Percentiles rank a stretch among this genome's conserved stretches.
Conservation (phyloP, 345 rosid species). For the Eucalyptus leucophloia region DNA sequence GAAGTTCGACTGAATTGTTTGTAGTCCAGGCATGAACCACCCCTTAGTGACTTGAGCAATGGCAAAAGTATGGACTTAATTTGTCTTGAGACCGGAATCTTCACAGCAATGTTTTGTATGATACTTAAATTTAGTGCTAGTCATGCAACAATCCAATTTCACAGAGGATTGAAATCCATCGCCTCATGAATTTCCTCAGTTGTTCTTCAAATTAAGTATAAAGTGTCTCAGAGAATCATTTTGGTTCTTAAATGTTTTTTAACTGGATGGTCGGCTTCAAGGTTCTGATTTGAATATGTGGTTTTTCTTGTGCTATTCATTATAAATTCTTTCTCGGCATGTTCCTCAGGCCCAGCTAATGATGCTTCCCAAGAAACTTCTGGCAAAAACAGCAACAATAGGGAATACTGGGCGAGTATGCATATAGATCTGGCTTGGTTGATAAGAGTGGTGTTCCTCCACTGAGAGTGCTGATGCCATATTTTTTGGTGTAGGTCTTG, state of each 20-base stretch:
- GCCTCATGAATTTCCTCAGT: neutral
- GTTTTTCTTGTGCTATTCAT: neutral
- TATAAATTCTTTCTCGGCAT: neutral
- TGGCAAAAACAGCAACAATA: conserved; percentile 51
- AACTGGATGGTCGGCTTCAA: neutral
- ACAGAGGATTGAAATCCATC: neutral
- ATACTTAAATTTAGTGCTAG: neutral
- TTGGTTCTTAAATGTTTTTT: neutral
- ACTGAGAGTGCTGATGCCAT: neutral
- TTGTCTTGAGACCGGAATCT: neutral
- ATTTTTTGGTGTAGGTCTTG: conserved; percentile 25
- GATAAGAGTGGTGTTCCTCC: neutral
- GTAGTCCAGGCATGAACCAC: neutral
- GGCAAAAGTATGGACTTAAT: neutral
- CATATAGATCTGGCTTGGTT: neutral
- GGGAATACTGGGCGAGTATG: conserved; percentile 69
- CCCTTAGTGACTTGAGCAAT: neutral
- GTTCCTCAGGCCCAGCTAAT: conserved; percentile 36
- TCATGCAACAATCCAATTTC: neutral
- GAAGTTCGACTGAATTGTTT: neutral
- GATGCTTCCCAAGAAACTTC: conserved; percentile 73
- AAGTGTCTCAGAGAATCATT: neutral
- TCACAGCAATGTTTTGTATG: neutral
- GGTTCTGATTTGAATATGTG: neutral
- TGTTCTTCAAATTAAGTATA: neutral